A percentile compares a stretch with the other conserved stretches of the same genome.
These are phyloP conservation scores for Candolleomyces eurysporus DNA, from an alignment of 768 basidiomycete species.

Conservation along the genomic window DNA sequence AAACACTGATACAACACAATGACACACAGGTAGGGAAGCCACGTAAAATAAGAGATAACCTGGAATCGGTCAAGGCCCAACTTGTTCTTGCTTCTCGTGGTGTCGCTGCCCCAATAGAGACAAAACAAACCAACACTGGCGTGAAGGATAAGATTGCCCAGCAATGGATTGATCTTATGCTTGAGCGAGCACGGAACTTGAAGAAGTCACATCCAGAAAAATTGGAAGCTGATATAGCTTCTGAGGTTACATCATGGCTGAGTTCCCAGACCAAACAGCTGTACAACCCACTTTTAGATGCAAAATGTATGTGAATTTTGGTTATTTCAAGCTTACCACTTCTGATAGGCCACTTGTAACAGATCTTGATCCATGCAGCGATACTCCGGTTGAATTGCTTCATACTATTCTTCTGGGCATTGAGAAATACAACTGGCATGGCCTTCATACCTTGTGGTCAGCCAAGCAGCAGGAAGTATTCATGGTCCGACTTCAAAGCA, in stretches of 20 bases:
- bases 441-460: constrained; percentile 2
- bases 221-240: constrained; percentile 17
- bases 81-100: constrained; percentile 29
- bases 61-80: constrained; percentile 27
- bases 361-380: constrained; percentile 32
- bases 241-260: constrained; percentile 27
- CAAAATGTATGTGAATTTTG: constrained; percentile 19
- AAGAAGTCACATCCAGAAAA: constrained; percentile 17
- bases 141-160: constrained; percentile 39
- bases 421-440: constrained; percentile 34
- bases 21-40: constrained; percentile 19
- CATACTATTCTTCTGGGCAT: constrained; percentile 33
- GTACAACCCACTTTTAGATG: constrained; percentile 29
- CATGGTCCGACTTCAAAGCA: constrained; percentile 21
- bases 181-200: constrained; percentile 17
- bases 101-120: constrained; percentile 23
- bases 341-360: neutral
- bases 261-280: constrained; percentile 17
- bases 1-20: neutral
- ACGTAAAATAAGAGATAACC: constrained; percentile 18
- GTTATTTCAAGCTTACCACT: neutral
- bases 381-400: constrained; percentile 36
- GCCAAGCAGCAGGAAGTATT: constrained; percentile 19
- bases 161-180: constrained; percentile 34
- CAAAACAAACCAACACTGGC: constrained; percentile 29